Percentiles rank a stretch among this genome's conserved stretches.
Evolutionary conservation across 441 rosid species (phyloP).

Genomic region (Manihot esculenta): DNA sequence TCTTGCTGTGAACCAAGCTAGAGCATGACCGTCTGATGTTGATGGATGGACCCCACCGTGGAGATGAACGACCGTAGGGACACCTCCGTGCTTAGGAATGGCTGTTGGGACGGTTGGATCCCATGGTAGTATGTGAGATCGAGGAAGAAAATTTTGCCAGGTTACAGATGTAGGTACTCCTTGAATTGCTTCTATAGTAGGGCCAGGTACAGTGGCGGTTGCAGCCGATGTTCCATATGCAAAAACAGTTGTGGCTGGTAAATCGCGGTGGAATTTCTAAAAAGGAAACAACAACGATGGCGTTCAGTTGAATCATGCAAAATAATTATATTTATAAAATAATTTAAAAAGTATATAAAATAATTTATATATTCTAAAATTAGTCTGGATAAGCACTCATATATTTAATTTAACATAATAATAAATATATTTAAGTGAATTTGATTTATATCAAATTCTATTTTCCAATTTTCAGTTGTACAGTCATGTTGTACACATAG

Average conservation of each 20-base stretch:
- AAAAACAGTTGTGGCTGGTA: constrained; percentile 69
- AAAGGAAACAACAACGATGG: not conserved
- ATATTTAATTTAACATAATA: too few species aligned
- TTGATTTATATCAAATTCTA: too few species aligned
- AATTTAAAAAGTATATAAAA: not conserved
- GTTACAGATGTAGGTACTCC: constrained; percentile 58
- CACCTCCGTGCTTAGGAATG: constrained; percentile 39
- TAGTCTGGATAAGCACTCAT: too few species aligned
- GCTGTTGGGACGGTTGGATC: constrained; percentile 80
- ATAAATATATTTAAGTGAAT: too few species aligned
- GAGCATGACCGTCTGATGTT: constrained; percentile 61
- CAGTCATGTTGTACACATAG: too few species aligned
- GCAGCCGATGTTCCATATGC: constrained; percentile 64
- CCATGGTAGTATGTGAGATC: constrained; percentile 78
- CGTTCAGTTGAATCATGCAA: too few species aligned
- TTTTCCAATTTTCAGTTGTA: too few species aligned
- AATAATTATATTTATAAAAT: too few species aligned
- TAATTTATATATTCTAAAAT: too few species aligned
- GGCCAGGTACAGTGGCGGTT: constrained; percentile 76
- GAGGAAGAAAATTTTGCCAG: constrained; percentile 82
- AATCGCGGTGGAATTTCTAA: constrained; percentile 82
- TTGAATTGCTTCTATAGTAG: constrained; percentile 74
- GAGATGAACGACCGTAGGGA: constrained; percentile 88
- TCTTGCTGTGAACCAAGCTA: constrained; percentile 71
- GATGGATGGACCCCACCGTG: constrained; percentile 73